Evolutionary conservation across 139 green algal species (phyloP), one percentile per base, ranked within the genome.

Genomic region (Chlorella sp.): DNA sequence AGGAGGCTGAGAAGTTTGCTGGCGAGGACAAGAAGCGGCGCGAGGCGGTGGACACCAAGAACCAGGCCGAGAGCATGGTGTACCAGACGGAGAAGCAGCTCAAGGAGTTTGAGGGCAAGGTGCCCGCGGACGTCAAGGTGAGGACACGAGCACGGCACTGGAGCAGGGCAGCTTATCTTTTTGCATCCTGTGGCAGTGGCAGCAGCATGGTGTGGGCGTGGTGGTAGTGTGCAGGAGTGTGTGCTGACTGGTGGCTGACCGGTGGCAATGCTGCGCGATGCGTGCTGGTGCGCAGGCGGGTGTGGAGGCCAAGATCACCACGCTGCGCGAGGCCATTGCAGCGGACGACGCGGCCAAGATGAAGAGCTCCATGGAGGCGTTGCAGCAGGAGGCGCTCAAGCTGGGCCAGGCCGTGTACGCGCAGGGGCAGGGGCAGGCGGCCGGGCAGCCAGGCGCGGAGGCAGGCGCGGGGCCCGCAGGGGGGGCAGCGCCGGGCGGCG

Each of bases 61-160:
- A 99, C 88, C 87, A 96, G 82, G 93, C 91, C 1, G 92, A 97
- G 83, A 88, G 72, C 59, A 83, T 95, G 83, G 77, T 92, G 20
- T 97, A 97, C 86, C 90, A 97, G 85, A 96, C 93, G 26, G 88
- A 98, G 89, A 98, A 98, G 91, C 95, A 98, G 89, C 68, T 99
- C 31, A 94, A 97, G 83, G 95, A 99, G 86, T 88, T 98, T 73
- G 92, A 83, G 17, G 95, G 94, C 77, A 99, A 99, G 89, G 81
- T 85, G 62, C 78, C 78, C 5, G 74, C 67, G 17, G 78, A 80
- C 65, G 71, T 85, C 49, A 87, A 87, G 77, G 35, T 69, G 35
- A 49, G 59, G 55, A n/a, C n/a, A n/a, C n/a, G n/a, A n/a, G n/a
- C n/a, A n/a, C n/a, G n/a, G n/a, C n/a, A n/a, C n/a, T n/a, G n/a